Conservation (phyloP, 371 early-diverging fungal species). For the Dinochytrium kinnereticum region DNA sequence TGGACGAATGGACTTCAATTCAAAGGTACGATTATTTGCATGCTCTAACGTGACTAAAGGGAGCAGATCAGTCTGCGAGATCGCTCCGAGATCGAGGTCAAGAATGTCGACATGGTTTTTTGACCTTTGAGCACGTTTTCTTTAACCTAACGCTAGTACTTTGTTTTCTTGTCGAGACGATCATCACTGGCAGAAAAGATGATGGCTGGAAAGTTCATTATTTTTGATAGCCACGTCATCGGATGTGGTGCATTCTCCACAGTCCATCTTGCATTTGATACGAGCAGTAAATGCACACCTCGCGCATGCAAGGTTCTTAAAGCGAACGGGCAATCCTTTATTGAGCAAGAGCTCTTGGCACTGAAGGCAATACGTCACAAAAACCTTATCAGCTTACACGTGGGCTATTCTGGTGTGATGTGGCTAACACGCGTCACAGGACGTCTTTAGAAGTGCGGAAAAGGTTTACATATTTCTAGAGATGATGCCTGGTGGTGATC, state of each 20-base stretch:
- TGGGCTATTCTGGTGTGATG: background rate
- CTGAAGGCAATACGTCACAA: background rate
- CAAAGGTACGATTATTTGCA: background rate
- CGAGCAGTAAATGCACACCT: background rate
- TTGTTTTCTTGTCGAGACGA: background rate
- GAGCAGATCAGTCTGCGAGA: background rate
- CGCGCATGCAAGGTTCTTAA: conserved; percentile 1
- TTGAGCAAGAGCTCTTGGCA: background rate
- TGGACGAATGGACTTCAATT: background rate
- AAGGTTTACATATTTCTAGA: background rate
- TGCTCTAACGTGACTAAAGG: background rate
- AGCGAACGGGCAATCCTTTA: background rate
- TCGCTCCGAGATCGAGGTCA: background rate
- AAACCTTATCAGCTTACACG: background rate
- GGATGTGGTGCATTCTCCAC: background rate
- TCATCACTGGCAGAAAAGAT: background rate
- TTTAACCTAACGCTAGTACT: background rate
- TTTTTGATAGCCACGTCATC: background rate
- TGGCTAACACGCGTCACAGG: conserved; percentile 1
- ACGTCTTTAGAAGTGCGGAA: background rate
- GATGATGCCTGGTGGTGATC: background rate
- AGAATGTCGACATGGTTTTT: background rate
- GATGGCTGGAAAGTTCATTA: background rate
- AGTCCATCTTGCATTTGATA: background rate
- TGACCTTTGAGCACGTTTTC: background rate